Percentiles rank a stretch among this genome's conserved stretches.
Conservation (phyloP, 495 filamentous ascomycete genomes). For the Trichoderma reesei region DNA sequence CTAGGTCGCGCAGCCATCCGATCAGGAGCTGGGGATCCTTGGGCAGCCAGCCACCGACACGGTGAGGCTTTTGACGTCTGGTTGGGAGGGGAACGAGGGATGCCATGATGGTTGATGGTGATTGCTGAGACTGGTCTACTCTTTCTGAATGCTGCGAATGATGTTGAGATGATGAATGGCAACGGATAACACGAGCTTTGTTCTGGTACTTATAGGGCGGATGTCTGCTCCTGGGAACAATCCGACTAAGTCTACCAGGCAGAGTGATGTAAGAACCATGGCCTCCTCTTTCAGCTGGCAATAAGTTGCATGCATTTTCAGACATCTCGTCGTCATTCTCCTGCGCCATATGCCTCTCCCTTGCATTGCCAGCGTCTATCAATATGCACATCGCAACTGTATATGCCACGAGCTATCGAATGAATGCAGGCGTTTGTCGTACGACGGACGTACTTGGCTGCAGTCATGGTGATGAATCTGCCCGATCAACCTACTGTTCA, state of each 20-base stretch:
- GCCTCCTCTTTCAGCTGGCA: background rate
- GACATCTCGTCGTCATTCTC: background rate
- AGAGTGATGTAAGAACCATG: background rate
- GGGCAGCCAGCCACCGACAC: constrained; percentile 9
- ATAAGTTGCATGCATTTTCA: background rate
- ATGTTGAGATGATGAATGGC: too few species aligned
- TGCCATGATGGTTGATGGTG: background rate
- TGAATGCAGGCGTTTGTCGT: too few species aligned
- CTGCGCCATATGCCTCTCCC: background rate
- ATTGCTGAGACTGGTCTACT: background rate
- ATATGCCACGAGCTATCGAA: too few species aligned
- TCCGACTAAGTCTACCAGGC: background rate
- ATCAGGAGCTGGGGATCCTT: background rate
- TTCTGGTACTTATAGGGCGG: background rate
- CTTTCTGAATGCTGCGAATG: background rate
- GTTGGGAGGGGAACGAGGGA: background rate
- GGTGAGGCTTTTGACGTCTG: background rate
- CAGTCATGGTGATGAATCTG: too few species aligned
- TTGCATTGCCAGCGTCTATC: background rate
- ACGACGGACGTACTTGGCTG: too few species aligned
- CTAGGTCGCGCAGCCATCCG: background rate
- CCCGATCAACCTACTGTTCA: too few species aligned
- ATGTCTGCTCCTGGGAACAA: background rate
- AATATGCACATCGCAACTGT: background rate
- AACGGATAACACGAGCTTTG: background rate